Base-by-base conservation (phyloP, 495 filamentous ascomycete species). In the Cercophora newfieldiana region DNA sequence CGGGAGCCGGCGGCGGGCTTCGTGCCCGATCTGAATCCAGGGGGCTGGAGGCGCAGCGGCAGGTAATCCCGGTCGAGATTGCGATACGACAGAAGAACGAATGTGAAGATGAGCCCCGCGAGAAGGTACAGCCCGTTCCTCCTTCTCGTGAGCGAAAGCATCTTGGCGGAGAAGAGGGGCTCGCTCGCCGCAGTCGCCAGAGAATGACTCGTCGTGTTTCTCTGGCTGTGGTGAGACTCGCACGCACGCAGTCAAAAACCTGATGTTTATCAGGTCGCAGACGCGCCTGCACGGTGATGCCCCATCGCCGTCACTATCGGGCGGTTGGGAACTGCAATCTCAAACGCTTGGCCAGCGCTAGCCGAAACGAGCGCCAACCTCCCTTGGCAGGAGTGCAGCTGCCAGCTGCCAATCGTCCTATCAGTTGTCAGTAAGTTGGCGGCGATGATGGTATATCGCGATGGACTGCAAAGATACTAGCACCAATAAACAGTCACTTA, bases 11-110 rank as follows among this genome's bases (percentile, higher is more conserved):
- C 12, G 22, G 18, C 24, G 58, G 29, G 7, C 5, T 18, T 18
- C n/a, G 19, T 4, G n/a, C 10, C 53, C 3, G 53, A 10, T 3
- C 7, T n/a, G 58, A 22, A 6, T 24, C 12, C 30, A 31, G 58
- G 58, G 31, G 14, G 58, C n/a, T 7, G 33, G 21, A 22, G 48
- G 25, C 47, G 47, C 61, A 25, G 37, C 10, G 48, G 14, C n/a
- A 56, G 50, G 49, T 19, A 16, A 55, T 63, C 61, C 28, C 49
- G 49, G 61, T 53, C 48, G 61, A 56, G 49, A 28, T 55, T 54
- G 49, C 29, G 61, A 30, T 51, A 56, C 10, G 51, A 19, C 21
- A 63, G 49, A 50, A 63, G 55, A 29, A 63, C 21, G 61, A 47
- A 37, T 25, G 30, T 24, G 50, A 63, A 22, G 29, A 63, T 14